phyloP scores from a whole-genome alignment of 1,139 yeast species.

The Blastobotrys persicus region DNA sequence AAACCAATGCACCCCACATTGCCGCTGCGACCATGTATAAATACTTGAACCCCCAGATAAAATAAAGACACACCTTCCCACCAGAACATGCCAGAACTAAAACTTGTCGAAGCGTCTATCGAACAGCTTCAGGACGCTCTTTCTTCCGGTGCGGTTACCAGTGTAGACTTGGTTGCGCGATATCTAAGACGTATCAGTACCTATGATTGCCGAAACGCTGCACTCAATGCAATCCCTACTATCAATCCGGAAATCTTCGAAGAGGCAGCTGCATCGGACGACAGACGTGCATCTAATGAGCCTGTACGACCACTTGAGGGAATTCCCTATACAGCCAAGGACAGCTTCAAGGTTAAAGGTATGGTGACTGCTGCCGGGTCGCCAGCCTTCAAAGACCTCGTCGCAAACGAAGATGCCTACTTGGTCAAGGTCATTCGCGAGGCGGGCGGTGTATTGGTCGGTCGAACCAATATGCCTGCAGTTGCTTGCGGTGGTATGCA shows the following conservation, averaged over 20 bases:
- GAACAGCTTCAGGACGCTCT: not conserved
- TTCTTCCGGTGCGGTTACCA: not conserved
- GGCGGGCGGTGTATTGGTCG: not conserved
- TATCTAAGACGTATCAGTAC: not conserved
- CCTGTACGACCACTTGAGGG: not conserved
- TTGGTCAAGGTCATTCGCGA: not conserved
- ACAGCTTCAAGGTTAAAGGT: not conserved
- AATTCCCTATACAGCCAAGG: not conserved
- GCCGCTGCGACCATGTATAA: no score
- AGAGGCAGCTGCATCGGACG: not conserved
- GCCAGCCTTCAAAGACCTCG: not conserved
- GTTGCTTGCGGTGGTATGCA: not conserved
- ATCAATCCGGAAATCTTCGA: not conserved
- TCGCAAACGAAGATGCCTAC: not conserved
- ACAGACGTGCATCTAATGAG: not conserved
- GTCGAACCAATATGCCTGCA: not conserved
- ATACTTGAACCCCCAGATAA: not conserved
- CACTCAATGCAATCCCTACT: not conserved
- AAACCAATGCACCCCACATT: no score
- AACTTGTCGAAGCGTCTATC: not conserved
- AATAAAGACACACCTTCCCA: not conserved
- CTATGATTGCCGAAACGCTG: not conserved
- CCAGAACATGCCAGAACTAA: not conserved
- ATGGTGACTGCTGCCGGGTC: not conserved
- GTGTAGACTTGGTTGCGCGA: not conserved